A percentile compares a stretch with the other conserved stretches of the same genome.
Evolutionary conservation across 2,329 filamentous ascomycete genomes (phyloP).

Genomic region (Diplodia scrobiculata): DNA sequence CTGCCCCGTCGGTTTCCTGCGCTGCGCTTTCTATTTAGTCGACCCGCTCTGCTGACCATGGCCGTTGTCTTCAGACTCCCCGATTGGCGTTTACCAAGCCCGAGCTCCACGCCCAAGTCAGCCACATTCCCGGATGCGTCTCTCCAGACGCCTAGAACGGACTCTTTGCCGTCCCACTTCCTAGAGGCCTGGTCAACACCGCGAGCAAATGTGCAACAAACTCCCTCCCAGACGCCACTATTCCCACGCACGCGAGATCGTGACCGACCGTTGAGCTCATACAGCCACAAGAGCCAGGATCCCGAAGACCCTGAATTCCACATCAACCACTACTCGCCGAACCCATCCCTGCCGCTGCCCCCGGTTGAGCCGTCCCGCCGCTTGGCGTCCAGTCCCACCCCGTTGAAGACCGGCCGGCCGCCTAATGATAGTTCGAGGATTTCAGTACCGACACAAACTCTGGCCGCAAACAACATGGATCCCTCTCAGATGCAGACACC

Average conservation of each 20-base stretch:
- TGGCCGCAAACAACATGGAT: slow-evolving; percentile 39
- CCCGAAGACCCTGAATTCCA: slow-evolving; percentile 55
- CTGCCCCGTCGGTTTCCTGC: not conserved
- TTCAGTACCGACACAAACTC: not conserved
- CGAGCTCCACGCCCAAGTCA: slow-evolving; percentile 53
- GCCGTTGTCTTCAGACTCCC: slow-evolving; percentile 39
- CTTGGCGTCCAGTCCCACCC: slow-evolving; percentile 61
- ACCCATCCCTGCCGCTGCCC: slow-evolving; percentile 57
- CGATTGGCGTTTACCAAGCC: slow-evolving; percentile 56
- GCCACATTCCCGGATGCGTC: slow-evolving; percentile 45
- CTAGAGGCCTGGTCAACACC: slow-evolving; percentile 55
- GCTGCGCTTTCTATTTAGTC: not conserved
- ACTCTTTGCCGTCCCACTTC: slow-evolving; percentile 50
- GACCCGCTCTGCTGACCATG: slow-evolving; percentile 24
- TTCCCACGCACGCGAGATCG: slow-evolving; percentile 43
- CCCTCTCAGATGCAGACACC: slow-evolving; percentile 61
- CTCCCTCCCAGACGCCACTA: slow-evolving; percentile 48
- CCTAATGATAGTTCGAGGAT: slow-evolving; percentile 1
- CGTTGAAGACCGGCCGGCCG: slow-evolving; percentile 35
- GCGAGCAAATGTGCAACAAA: slow-evolving; percentile 45
- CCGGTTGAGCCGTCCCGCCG: slow-evolving; percentile 62
- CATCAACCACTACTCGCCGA: slow-evolving; percentile 63
- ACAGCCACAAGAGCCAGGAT: slow-evolving; percentile 41
- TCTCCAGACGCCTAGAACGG: slow-evolving; percentile 51
- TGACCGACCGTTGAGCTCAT: slow-evolving; percentile 42